Evolutionary conservation across 176 grass and related monocot species (phyloP), one percentile per base, ranked within the genome.

Genomic region (Oryza officinalis): DNA sequence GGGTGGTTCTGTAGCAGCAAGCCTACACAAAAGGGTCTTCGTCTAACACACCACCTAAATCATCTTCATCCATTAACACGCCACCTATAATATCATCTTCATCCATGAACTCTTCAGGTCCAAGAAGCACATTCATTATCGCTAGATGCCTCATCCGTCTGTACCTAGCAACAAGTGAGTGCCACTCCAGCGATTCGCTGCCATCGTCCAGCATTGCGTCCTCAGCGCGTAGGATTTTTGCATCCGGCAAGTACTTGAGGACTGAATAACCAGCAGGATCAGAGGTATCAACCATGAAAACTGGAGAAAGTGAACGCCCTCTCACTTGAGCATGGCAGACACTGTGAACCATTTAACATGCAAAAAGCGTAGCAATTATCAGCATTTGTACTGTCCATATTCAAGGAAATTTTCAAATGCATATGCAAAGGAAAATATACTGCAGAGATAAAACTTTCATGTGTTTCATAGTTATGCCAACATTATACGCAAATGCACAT

Each of bases 281-380:
- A 5, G 49, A 86, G 46, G 74, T 50, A 44, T 96, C 84, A 35
- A 90, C 77, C 65, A 41, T 90, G 71, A 94, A 81, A 26, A 76
- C 71, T 52, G 91, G 91, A 37, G 89, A 94, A 15, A 96, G 85
- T 0, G 87, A 84, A 32, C 83, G 83, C 14, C 96, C 96, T 10
- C 84, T 78, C 74, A 96, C 91, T 89, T 99, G 60, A 30, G 87
- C 91, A 89, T 96, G 93, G 75, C 89, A 85, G 30, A 96, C 44
- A 45, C 96, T 99, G 80, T 32, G 27, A 59, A 35, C 26, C 47
- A 74, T 50, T 72, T 74, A 10, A 82, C 60, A 81, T 8, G 77
- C 20, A 89, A 87, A 71, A 27, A 27, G 72, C 38, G 28, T 13
- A 49, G 5, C 17, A 33, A 76, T 35, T 49, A 43, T 84, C 45